phyloP scores from a whole-genome alignment of 768 basidiomycete species.

The Lactarius pseudohatsudake region DNA sequence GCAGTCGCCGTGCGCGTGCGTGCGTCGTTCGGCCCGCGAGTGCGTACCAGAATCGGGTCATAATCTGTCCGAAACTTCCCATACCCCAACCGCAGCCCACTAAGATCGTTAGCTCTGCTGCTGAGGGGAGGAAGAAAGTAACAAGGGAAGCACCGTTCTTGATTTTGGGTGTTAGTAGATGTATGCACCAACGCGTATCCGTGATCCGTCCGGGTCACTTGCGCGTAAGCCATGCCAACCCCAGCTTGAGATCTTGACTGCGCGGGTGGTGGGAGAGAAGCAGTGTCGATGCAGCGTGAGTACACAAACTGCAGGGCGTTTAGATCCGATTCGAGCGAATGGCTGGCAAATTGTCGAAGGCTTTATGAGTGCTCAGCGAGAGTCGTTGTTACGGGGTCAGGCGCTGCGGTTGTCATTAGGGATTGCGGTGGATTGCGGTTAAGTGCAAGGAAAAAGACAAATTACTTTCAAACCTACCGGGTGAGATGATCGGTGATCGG shows the following conservation, averaged over 20 bases:
- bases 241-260: constrained; percentile 90
- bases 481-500: constrained; percentile 92
- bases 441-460: too few species aligned
- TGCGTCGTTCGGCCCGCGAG: constrained; percentile 30
- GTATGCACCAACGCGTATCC: constrained; percentile 88
- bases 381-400: constrained; percentile 71
- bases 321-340: constrained; percentile 93
- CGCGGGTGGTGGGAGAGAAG: constrained; percentile 89
- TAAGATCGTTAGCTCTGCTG: too few species aligned
- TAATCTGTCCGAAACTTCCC: constrained; percentile 84
- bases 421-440: not conserved
- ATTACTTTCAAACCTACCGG: constrained; percentile 47
- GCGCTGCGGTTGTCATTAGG: constrained; percentile 68
- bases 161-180: constrained; percentile 80
- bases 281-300: constrained; percentile 84
- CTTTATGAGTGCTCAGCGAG: constrained; percentile 56
- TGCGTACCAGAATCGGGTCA: constrained; percentile 87
- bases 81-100: constrained; percentile 42
- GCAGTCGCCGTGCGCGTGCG: constrained; percentile 63
- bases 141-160: constrained; percentile 50
- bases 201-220: constrained; percentile 80
- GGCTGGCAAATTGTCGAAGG: constrained; percentile 82
- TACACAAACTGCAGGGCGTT: constrained; percentile 84
- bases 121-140: not conserved
- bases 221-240: constrained; percentile 91